Percentiles rank a stretch among this genome's conserved stretches.
phyloP scores from a whole-genome alignment of 371 early-diverging fungal genomes.

The Mortierella sp. region DNA sequence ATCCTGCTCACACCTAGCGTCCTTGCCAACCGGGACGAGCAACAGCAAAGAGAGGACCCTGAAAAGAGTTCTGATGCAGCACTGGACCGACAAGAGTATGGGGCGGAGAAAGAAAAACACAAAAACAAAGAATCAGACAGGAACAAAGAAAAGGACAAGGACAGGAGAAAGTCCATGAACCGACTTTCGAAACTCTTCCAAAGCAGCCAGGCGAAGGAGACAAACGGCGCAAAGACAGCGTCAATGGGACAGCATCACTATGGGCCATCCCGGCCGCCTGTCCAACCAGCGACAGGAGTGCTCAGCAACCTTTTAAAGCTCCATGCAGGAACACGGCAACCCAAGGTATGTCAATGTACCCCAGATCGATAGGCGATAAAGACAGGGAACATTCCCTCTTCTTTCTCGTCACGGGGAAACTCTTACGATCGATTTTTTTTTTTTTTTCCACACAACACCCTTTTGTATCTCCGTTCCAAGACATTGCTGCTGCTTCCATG shows the following conservation, averaged over 20 bases:
- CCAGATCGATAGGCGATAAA: too few relatives aligned
- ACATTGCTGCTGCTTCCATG: too few relatives aligned
- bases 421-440: too few relatives aligned
- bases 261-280: background rate
- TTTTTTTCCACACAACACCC: too few relatives aligned
- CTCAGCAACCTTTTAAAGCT: slow-evolving; percentile 55
- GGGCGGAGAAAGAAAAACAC: slow-evolving; percentile 15
- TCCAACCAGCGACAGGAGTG: slow-evolving; percentile 38
- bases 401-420: too few relatives aligned
- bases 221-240: background rate
- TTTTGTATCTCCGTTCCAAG: too few relatives aligned
- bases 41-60: slow-evolving; percentile 4
- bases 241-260: slow-evolving; percentile 4
- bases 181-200: slow-evolving; percentile 36
- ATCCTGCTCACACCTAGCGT: slow-evolving; percentile 34
- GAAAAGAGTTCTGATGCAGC: slow-evolving; percentile 21
- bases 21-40: slow-evolving; percentile 18
- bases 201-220: slow-evolving; percentile 6
- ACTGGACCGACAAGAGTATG: slow-evolving; percentile 1
- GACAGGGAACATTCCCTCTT: too few relatives aligned
- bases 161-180: slow-evolving; percentile 22
- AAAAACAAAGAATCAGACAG: background rate
- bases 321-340: slow-evolving; percentile 4
- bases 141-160: slow-evolving; percentile 13
- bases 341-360: slow-evolving; percentile 1